These are phyloP conservation scores for Syzygium malaccense DNA, from an alignment of 441 rosid species.

Conservation along the genomic window DNA sequence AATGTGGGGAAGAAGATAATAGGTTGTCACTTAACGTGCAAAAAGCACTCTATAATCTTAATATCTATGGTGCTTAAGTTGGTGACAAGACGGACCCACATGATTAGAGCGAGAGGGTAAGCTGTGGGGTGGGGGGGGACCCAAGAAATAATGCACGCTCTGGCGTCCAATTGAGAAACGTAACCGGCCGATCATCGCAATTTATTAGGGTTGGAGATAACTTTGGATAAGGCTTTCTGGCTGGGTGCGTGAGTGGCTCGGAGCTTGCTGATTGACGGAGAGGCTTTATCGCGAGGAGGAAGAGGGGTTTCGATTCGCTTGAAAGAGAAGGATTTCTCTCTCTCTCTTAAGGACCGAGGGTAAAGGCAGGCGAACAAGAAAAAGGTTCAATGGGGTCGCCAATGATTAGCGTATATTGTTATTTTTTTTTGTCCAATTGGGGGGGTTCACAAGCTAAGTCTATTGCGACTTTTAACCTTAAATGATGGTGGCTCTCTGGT, in stretches of 20 bases:
- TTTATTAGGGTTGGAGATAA: neutral
- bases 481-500: neutral
- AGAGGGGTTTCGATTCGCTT: neutral
- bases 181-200: neutral
- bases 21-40: neutral
- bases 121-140: neutral
- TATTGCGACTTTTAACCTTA: neutral
- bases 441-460: neutral
- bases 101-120: neutral
- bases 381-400: neutral
- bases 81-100: neutral
- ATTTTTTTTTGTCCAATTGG: neutral
- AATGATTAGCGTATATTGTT: neutral
- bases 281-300: neutral
- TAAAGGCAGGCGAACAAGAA: neutral
- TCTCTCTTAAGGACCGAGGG: neutral
- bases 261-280: neutral
- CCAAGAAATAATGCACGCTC: neutral
- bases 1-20: neutral
- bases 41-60: neutral
- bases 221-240: neutral
- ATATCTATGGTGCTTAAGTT: neutral
- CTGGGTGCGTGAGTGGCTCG: neutral
- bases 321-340: neutral
- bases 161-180: neutral